Conservation (phyloP, 2,329 filamentous ascomycete genomes). For the Xenosphaeropsis pyriputrescens region DNA sequence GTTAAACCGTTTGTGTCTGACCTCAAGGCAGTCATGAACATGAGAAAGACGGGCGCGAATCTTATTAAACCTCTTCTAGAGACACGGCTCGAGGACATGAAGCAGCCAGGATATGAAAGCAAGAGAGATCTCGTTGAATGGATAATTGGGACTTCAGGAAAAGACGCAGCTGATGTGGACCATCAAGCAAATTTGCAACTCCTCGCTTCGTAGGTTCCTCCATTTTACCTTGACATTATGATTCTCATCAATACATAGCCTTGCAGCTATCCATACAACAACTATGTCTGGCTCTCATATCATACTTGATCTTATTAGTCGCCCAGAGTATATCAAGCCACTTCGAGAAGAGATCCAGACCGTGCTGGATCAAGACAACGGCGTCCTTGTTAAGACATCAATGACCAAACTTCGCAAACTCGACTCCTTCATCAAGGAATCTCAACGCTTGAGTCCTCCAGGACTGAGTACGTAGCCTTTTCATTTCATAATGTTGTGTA, state of each 20-base stretch:
- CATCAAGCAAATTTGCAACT: no score
- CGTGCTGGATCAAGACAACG: slow-evolving; percentile 3
- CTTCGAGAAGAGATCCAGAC: slow-evolving; percentile 13
- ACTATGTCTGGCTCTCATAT: slow-evolving; percentile 10
- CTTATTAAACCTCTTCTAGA: no score
- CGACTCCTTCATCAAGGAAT: slow-evolving; percentile 19
- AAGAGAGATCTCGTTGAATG: no score
- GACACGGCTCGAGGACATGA: no score
- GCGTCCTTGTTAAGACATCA: slow-evolving; percentile 15
- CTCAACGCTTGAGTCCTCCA: slow-evolving; percentile 10
- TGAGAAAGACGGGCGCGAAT: no score
- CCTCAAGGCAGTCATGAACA: background rate
- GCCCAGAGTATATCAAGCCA: slow-evolving; percentile 1
- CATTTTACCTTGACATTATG: no score
- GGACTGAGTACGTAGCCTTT: slow-evolving; percentile 4
- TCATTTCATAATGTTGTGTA: no score
- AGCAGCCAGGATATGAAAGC: no score
- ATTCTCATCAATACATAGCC: no score
- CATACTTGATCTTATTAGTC: slow-evolving; percentile 12
- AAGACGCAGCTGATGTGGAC: no score
- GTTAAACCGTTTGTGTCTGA: slow-evolving; percentile 1
- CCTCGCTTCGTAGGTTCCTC: no score
- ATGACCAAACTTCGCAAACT: slow-evolving; percentile 16
- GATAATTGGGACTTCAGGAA: no score
- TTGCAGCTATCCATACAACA: slow-evolving; percentile 11